Evolutionary conservation across 2,329 filamentous ascomycete species (phyloP), one percentile per base, ranked within the genome.

Genomic region (Daldinia eschscholtzii): DNA sequence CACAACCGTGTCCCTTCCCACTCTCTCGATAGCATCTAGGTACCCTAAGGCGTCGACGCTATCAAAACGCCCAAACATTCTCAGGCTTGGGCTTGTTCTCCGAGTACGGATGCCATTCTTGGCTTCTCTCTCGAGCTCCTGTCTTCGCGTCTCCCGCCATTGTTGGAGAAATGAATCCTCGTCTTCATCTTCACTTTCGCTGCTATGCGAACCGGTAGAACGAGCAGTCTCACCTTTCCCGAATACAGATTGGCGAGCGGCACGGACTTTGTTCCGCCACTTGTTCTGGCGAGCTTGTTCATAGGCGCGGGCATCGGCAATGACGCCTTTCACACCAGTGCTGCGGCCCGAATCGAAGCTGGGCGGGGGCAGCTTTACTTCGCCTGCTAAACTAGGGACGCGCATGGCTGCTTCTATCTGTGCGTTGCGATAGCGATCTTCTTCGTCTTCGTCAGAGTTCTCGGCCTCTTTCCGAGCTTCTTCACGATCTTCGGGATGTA

Each of bases 1-100:
- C 1, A 98, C 94, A 3, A 92, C 87, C 0, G 93, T 95, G 53
- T 95, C 92, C 55, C 90, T 82, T 42, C 89, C 86, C 4, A 95
- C 93, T 81, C 93, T 96, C 82, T 99, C 96, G 74, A 98, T 93
- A 62, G 95, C 94, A 80, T 98, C 94, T n/a, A 99, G 87, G 76
- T 97, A 99, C 18, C 94, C 96, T 71, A 92, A 84, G 6, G 93
- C 95, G 83, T 98, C 94, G 1, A 98, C 96, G 66, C 89, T 87
- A 69, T 94, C 91, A 70, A 98, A 83, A 12, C 87, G 88, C 23
- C 96, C 96, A 78, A 92, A 98, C 65, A 91, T 85, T 72, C 92
- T 85, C 71, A 92, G 88, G 74, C 91, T 94, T 0, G 93, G 93
- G 79, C 91, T 95, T 59, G 89, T 91, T 76, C 90, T 88, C 76